A percentile compares a stretch with the other conserved stretches of the same genome.
These are phyloP conservation scores for Trichoderma gracile DNA, from an alignment of 2,329 filamentous ascomycete species.

Conservation along the genomic window DNA sequence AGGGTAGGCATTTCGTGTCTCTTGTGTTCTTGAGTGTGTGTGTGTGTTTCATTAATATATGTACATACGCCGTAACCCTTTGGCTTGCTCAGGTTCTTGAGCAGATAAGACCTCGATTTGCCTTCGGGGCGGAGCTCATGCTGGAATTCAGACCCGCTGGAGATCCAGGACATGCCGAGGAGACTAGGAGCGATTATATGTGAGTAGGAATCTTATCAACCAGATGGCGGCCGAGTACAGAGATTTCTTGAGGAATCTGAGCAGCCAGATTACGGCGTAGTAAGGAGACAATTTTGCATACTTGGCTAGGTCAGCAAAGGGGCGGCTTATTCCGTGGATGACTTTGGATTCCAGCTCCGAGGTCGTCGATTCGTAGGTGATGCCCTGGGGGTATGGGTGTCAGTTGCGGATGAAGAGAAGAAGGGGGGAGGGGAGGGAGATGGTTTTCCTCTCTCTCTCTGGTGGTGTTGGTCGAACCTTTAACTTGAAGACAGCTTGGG, in stretches of 20 bases:
- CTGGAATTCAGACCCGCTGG: slow-evolving; percentile 21
- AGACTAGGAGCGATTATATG: slow-evolving; percentile 14
- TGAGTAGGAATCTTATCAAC: slow-evolving; percentile 20
- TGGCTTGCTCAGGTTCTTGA: slow-evolving; percentile 24
- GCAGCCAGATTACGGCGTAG: slow-evolving; percentile 21
- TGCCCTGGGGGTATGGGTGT: background rate
- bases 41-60: background rate
- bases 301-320: slow-evolving; percentile 23
- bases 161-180: slow-evolving; percentile 25
- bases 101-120: slow-evolving; percentile 18
- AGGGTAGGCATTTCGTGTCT: background rate
- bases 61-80: slow-evolving; percentile 23
- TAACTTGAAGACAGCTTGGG: slow-evolving; percentile 19
- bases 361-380: slow-evolving; percentile 18
- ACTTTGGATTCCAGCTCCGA: slow-evolving; percentile 24
- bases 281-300: slow-evolving; percentile 21
- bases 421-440: background rate
- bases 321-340: slow-evolving; percentile 17
- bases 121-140: slow-evolving; percentile 20
- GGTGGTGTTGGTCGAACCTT: slow-evolving; percentile 6
- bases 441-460: background rate
- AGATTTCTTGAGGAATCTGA: slow-evolving; percentile 19
- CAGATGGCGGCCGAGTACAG: slow-evolving; percentile 14
- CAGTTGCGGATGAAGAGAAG: background rate
- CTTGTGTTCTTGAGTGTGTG: background rate